Evolutionary conservation across 2,329 filamentous ascomycete genomes (phyloP), one percentile per base, ranked within the genome.

Genomic region (Phyllosticta paracitricarpa): DNA sequence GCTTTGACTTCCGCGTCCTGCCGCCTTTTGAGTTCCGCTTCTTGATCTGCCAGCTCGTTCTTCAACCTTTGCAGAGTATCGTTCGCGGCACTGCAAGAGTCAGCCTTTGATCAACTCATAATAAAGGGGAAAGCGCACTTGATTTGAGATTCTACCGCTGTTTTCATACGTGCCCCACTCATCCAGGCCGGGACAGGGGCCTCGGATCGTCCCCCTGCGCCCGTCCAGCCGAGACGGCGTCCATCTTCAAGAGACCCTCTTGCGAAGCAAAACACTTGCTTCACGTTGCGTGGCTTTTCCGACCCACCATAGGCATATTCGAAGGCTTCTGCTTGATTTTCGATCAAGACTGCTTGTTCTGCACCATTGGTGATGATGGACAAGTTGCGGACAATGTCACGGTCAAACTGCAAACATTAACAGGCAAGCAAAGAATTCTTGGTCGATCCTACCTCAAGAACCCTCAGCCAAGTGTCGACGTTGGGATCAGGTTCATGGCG

Each of bases 321-420:
- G 53, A 87, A 79, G 1, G 87, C 94, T 61, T 89, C 82, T 1
- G 79, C 73, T 28, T 89, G 79, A 30, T 87, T 79, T 61, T 85
- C 79, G 59, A 97, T 84, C 0, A 99, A 79, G 5, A 96, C 83
- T 7, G 87, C 84, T 72, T 97, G 92, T 64, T 99, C 94, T 58
- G 97, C 90, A 6, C 78, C 76, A 66, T 91, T 82, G 64, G 86
- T 87, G 71, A 97, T 94, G 68, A 99, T 87, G 55, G 97, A 78
- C 63, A 91, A 87, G 63, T 91, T 88, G 57, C 86, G 86, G 22
- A 97, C 87, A 53, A 89, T 75, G 22, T 89, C 83, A 66, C 93
- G 85, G 63, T 94, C 89, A 64, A 97, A 89, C 73, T 57, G 30
- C 12, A 24, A 28, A 40, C 6, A 59, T 72, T 62, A 72, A 67